Percentiles rank a stretch among this genome's conserved stretches.
Conservation (phyloP, 2,329 filamentous ascomycete genomes). For the Ceratocystis lukuohia region DNA sequence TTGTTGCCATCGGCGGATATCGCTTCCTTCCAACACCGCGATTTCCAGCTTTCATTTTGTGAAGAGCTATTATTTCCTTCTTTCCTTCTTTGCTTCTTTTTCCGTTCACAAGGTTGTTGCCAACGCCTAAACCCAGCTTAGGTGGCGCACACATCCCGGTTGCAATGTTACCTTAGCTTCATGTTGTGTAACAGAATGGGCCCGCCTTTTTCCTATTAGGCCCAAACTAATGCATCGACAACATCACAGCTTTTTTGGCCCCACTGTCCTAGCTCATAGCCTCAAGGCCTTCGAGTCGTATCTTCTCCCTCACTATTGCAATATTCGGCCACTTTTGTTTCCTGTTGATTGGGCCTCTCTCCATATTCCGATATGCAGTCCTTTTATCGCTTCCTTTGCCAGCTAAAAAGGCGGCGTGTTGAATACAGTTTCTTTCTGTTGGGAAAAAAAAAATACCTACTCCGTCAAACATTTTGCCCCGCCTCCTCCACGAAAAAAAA, state of each 20-base stretch:
- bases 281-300: not conserved
- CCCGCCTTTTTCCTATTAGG: conserved; percentile 8
- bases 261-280: not conserved
- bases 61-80: not conserved
- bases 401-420: not conserved
- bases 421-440: not conserved
- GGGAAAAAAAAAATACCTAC: not conserved
- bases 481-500: too few relatives aligned
- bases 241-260: conserved; percentile 7
- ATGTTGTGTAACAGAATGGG: conserved; percentile 13
- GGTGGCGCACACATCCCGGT: conserved; percentile 1
- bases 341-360: not conserved
- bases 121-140: not conserved
- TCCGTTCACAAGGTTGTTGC: not conserved
- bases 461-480: not conserved
- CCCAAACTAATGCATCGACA: conserved; percentile 11
- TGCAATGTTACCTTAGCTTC: conserved; percentile 11
- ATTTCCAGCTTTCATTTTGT: not conserved
- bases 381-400: not conserved
- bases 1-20: not conserved
- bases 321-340: not conserved
- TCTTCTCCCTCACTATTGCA: not conserved
- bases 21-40: not conserved
- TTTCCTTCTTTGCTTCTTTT: not conserved
- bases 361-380: not conserved